A percentile compares a stretch with the other conserved stretches of the same genome.
These are phyloP conservation scores for Corylus heterophylla DNA, from an alignment of 306 rosid genomes.

Conservation along the genomic window DNA sequence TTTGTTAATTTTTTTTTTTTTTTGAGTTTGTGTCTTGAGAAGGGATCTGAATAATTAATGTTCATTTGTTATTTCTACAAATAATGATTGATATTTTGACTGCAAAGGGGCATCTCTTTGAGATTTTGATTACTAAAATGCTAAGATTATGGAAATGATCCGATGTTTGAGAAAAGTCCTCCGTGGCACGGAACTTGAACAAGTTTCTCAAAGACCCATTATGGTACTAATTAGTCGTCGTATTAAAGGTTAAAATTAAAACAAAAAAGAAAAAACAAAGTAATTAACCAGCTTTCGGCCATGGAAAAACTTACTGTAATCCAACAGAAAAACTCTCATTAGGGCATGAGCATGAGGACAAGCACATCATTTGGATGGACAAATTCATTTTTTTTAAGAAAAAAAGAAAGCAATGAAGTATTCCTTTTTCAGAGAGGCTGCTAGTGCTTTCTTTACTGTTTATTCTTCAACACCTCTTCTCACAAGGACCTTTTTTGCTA, in stretches of 20 bases:
- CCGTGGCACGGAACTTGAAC: constrained; percentile 8
- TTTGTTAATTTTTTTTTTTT: not conserved
- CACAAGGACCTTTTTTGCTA: not conserved
- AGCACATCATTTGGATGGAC: constrained; percentile 23
- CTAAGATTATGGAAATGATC: not conserved
- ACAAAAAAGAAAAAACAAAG: not conserved
- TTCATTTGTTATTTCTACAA: not conserved
- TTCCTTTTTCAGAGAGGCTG: constrained; percentile 9
- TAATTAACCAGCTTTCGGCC: constrained; percentile 13
- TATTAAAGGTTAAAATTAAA: not conserved
- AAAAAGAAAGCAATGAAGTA: not conserved
- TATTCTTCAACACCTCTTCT: constrained; percentile 22
- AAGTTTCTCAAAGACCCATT: not conserved
- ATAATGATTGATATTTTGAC: not conserved
- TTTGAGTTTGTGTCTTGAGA: constrained; percentile 12
- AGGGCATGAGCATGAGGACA: constrained; percentile 23
- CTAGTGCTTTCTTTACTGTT: constrained; percentile 25
- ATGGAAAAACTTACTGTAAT: constrained; percentile 4
- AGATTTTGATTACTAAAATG: not conserved
- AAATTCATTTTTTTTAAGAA: not conserved
- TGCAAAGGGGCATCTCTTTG: too few relatives aligned
- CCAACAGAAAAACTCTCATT: constrained; percentile 19
- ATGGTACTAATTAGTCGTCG: not conserved
- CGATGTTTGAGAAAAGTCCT: not conserved
- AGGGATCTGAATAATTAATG: not conserved